A percentile compares a stretch with the other conserved stretches of the same genome.
Evolutionary conservation across 169 alveolate genomes (phyloP).

Genomic region (Eimeria necatrix): DNA sequence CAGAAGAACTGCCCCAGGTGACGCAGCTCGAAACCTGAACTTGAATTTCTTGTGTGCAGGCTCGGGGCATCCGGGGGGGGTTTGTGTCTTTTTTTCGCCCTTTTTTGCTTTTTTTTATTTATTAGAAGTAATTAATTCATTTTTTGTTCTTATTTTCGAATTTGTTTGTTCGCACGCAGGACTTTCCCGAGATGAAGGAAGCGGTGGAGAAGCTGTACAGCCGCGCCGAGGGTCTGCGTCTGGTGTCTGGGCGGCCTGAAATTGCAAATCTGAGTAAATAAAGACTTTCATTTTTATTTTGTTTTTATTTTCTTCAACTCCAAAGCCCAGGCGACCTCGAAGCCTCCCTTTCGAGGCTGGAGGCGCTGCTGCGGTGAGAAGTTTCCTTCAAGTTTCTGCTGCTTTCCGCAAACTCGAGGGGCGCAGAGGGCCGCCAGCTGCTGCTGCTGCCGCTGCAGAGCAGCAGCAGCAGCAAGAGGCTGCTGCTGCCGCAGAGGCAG

Average conservation of each 20-base stretch:
- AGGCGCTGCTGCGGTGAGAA: background rate
- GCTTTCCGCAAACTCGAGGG: background rate
- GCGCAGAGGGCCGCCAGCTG: too few relatives aligned
- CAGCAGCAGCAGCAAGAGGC: background rate
- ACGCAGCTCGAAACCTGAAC: too few relatives aligned
- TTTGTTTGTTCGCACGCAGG: background rate
- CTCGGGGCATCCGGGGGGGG: too few relatives aligned
- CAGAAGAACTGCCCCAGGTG: too few relatives aligned
- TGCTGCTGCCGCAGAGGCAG: background rate
- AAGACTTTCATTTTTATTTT: too few relatives aligned
- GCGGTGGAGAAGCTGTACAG: background rate
- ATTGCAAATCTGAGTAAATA: background rate
- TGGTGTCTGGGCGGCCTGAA: background rate
- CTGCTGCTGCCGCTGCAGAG: too few relatives aligned
- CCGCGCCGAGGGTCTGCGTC: background rate
- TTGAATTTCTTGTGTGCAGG: too few relatives aligned
- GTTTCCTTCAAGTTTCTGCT: background rate
- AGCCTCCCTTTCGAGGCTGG: background rate
- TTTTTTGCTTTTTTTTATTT: background rate
- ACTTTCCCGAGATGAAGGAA: background rate
- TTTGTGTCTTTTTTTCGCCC: background rate
- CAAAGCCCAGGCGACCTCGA: background rate
- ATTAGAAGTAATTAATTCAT: background rate
- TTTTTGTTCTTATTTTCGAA: background rate
- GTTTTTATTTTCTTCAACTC: background rate